These are phyloP conservation scores for Leccinum pachyderme DNA, from an alignment of 1,284 basidiomycete species.

Conservation along the genomic window DNA sequence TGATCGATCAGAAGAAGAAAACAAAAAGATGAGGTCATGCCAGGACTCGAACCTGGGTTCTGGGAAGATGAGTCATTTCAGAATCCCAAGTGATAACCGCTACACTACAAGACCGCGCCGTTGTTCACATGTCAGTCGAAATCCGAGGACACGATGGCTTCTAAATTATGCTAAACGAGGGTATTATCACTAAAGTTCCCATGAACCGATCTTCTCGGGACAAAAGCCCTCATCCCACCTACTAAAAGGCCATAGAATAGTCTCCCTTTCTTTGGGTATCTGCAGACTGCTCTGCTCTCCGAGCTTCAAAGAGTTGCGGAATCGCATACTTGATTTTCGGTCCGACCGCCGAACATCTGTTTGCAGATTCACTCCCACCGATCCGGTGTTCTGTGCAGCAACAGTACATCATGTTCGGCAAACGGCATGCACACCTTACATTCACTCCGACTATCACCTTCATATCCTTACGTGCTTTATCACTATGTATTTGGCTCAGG, in stretches of 20 bases:
- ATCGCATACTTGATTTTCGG: slow-evolving; percentile 1
- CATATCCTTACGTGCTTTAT: not conserved
- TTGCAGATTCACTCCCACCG: not conserved
- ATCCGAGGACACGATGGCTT: slow-evolving; percentile 4
- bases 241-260: not conserved
- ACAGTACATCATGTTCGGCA: not conserved
- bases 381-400: not conserved
- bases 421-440: not conserved
- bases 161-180: not conserved
- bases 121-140: not conserved
- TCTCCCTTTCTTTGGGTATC: not conserved
- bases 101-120: slow-evolving; percentile 19
- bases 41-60: slow-evolving; percentile 21
- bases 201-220: not conserved
- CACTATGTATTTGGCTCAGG: not conserved
- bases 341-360: not conserved
- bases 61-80: slow-evolving; percentile 29
- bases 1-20: slow-evolving; percentile 10
- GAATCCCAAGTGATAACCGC: slow-evolving; percentile 62
- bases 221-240: too few species aligned
- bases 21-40: slow-evolving; percentile 8
- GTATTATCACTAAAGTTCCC: not conserved
- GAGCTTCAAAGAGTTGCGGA: not conserved
- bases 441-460: not conserved
- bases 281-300: not conserved